Conservation (phyloP, 352 stramenopile genomes). For the Blastocystis sp. region DNA sequence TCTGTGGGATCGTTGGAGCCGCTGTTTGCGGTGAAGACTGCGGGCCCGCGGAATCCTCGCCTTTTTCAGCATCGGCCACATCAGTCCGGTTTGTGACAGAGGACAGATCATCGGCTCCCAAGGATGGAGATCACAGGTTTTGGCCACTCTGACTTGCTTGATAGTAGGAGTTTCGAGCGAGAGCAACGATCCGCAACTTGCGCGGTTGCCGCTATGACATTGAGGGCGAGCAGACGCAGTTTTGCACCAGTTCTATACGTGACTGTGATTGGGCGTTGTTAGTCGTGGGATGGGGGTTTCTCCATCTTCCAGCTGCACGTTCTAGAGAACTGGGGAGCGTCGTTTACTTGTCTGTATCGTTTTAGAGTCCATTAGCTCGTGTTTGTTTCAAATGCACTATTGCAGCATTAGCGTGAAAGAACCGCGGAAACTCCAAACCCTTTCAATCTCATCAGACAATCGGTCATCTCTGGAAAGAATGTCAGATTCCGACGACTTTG, state of each 20-base stretch:
- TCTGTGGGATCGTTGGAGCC: conserved; percentile 26
- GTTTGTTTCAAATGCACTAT: too few relatives aligned
- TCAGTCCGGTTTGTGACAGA: conserved; percentile 60
- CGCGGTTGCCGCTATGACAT: conserved; percentile 31
- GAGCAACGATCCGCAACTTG: background rate
- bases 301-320: conserved; percentile 34
- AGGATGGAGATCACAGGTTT: conserved; percentile 29
- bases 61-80: conserved; percentile 37
- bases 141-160: background rate
- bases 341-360: conserved; percentile 57
- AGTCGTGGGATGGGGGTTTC: conserved; percentile 23
- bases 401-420: background rate
- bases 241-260: conserved; percentile 51
- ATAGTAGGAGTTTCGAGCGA: conserved; percentile 20
- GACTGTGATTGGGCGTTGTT: background rate
- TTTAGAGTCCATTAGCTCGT: conserved; percentile 45
- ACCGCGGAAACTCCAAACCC: background rate
- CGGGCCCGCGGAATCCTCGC: conserved; percentile 16
- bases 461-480: background rate
- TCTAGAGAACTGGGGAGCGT: conserved; percentile 32
- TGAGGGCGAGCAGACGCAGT: conserved; percentile 42
- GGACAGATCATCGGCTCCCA: conserved; percentile 28
- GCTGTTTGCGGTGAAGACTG: conserved; percentile 31
- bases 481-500: conserved; percentile 62
- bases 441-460: background rate